Base-by-base conservation (phyloP, 768 basidiomycete species). In the Xerocomellus chrysenteron region DNA sequence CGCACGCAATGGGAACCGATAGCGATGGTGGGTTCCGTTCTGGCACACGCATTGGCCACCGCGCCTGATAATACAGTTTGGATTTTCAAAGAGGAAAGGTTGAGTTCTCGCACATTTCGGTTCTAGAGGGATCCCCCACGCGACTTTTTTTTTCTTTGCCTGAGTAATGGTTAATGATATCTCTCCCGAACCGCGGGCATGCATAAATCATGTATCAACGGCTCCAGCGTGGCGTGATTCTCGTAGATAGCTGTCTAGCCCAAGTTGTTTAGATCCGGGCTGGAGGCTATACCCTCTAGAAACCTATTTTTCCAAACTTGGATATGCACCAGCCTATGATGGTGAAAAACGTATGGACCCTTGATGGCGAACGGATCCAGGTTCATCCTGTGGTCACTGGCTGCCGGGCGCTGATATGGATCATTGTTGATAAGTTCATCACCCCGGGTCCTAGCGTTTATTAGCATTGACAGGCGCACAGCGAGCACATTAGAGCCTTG, bases 231-330 rank as follows among this genome's bases (percentile, higher is more conserved):
- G 46, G 16, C n/a, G 32, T 28, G 17, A 40, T 49, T 36, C 43
- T 42, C 40, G 32, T 26, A 10, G 11, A 43, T 9, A 33, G 40
- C 45, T 13, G 43, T 40, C 19, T 37, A 24, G 10, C 56, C 56
- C 10, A 30, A 47, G 30, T 0, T 19, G 33, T 40, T 43, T 24
- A n/a, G 21, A 36, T 41, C 40, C 6, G 51, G 30, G 33, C 16
- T 26, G 28, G 41, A 30, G 10, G 46, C 26, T 24, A 4, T 36
- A 21, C 30, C 24, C 13, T 43, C 4, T 11, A 11, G 28, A 52
- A 57, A 44, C n/a, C 26, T 54, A 51, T 54, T 54, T 40, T 37
- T 45, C 47, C 53, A 57, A 53, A 58, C 36, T 40, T 35, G 43
- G 43, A 36, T 26, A 6, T 19, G 37, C 28, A 28, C 26, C 30